phyloP scores from a whole-genome alignment of 139 green algal genomes.

The Coelastrella sp. region DNA sequence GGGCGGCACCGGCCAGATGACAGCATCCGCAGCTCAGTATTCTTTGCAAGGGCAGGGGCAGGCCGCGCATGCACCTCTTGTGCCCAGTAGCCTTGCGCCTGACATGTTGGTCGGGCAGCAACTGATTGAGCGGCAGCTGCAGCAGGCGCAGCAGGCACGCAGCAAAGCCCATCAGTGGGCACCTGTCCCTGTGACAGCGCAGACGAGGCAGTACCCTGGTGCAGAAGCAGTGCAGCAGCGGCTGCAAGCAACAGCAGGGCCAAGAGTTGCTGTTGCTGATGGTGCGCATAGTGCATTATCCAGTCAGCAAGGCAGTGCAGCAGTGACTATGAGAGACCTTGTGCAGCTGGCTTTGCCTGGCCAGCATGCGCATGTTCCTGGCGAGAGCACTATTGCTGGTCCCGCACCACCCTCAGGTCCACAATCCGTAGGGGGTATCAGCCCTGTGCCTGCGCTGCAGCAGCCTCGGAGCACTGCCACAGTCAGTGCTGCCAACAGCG shows the following conservation, averaged over 20 bases:
- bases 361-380: not conserved
- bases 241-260: not conserved
- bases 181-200: not conserved
- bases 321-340: not conserved
- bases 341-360: not conserved
- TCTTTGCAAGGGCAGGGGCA: not conserved
- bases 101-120: slow-evolving; percentile 20
- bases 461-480: not conserved
- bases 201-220: not conserved
- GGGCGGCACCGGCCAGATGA: too few relatives aligned
- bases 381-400: not conserved
- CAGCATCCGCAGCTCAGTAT: not conserved
- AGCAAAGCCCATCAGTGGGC: not conserved
- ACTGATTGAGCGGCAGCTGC: not conserved
- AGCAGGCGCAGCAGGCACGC: not conserved
- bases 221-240: slow-evolving; percentile 19
- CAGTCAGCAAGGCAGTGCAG: not conserved
- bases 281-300: not conserved
- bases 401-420: not conserved
- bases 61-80: not conserved
- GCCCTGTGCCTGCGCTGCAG: not conserved
- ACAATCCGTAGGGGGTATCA: not conserved
- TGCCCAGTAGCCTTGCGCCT: not conserved
- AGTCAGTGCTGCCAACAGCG: not conserved
- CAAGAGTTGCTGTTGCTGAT: not conserved